A percentile compares a stretch with the other conserved stretches of the same genome.
phyloP scores from a whole-genome alignment of 768 basidiomycete species.

The Daedalea quercina region DNA sequence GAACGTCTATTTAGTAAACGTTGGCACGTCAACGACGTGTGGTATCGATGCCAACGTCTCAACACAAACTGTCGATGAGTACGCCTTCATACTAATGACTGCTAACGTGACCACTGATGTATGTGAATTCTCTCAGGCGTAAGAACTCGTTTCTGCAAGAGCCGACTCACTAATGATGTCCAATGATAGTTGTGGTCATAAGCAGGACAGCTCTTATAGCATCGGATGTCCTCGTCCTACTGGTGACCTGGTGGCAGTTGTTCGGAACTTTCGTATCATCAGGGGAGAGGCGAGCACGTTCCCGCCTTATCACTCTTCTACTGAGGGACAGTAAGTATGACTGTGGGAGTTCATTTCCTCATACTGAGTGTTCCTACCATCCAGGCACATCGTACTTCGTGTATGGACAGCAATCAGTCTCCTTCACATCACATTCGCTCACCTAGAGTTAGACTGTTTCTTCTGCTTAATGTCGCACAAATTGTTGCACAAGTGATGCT shows the following conservation, averaged over 20 bases:
- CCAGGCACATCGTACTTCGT: neutral
- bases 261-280: too few relatives aligned
- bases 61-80: too few relatives aligned
- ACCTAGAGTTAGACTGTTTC: neutral
- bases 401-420: too few relatives aligned
- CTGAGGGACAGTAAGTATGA: neutral
- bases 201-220: neutral
- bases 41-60: too few relatives aligned
- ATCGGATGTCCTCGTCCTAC: neutral
- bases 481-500: neutral
- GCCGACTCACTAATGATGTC: neutral
- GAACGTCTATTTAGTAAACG: too few relatives aligned
- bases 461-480: neutral
- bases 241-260: neutral
- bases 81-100: too few relatives aligned
- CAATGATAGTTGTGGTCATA: neutral
- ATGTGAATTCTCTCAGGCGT: too few relatives aligned
- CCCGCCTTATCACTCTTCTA: neutral
- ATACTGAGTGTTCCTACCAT: neutral
- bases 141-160: too few relatives aligned
- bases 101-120: too few relatives aligned
- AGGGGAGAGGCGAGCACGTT: too few relatives aligned
- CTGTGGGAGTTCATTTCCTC: neutral
- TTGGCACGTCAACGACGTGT: too few relatives aligned
- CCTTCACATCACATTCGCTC: too few relatives aligned